phyloP scores from a whole-genome alignment of 228 moss, liverwort and hornwort species.

The Sphagnum magellanicum region DNA sequence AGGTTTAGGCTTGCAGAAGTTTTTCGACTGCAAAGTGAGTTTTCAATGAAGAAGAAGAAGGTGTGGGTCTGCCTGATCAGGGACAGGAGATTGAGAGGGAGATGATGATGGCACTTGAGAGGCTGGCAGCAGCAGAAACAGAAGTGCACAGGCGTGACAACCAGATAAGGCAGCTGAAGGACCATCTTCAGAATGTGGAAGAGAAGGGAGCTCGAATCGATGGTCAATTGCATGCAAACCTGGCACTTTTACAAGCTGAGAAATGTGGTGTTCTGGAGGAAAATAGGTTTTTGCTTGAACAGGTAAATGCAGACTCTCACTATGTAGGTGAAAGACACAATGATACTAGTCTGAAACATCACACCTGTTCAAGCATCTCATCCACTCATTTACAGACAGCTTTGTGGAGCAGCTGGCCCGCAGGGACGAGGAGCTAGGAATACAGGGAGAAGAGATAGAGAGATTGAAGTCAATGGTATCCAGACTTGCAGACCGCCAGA shows the following conservation, averaged over 20 bases:
- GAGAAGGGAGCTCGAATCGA: conserved; percentile 49
- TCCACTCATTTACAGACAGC: not conserved
- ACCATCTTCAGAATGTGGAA: conserved; percentile 45
- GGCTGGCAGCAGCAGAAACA: conserved; percentile 36
- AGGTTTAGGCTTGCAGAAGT: no score
- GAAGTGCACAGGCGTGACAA: conserved; percentile 56
- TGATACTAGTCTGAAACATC: not conserved
- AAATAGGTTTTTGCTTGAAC: conserved; percentile 65
- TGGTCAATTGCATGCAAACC: conserved; percentile 47
- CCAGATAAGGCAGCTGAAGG: conserved; percentile 51
- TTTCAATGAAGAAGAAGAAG: no score
- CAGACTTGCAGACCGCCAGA: conserved; percentile 53
- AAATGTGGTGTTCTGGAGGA: conserved; percentile 67
- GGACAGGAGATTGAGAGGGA: conserved; percentile 63
- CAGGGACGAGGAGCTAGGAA: conserved; percentile 67
- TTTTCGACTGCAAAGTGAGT: no score
- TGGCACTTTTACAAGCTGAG: conserved; percentile 47
- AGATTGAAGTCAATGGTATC: conserved; percentile 42
- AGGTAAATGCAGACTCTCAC: conserved; percentile 29
- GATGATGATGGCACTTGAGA: conserved; percentile 49
- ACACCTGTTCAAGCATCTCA: no score
- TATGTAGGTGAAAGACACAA: not conserved
- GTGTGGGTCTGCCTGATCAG: conserved; percentile 13
- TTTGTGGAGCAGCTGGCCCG: conserved; percentile 30
- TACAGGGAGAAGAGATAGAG: conserved; percentile 70